Conservation (phyloP, 352 stramenopile genomes). For the Pythium oligandrum region DNA sequence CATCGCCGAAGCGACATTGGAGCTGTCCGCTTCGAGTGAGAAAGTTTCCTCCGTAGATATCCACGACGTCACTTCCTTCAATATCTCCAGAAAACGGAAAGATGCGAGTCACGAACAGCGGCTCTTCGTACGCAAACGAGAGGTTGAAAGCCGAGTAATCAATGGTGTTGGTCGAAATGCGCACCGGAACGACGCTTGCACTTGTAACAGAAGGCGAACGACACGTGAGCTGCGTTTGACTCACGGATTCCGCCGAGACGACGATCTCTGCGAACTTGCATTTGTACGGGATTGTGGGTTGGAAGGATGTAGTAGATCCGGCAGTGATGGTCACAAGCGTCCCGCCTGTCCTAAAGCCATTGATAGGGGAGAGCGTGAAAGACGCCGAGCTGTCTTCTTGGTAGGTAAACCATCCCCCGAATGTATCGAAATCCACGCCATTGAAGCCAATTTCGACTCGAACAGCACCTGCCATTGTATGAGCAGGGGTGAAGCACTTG, state of each 20-base stretch:
- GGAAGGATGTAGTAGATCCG: conserved; percentile 14
- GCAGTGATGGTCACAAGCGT: conserved; percentile 46
- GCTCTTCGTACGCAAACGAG: conserved; percentile 46
- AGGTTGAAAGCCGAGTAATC: conserved; percentile 48
- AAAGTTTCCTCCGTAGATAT: conserved; percentile 62
- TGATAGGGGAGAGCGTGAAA: conserved; percentile 30
- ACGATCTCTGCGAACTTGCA: conserved; percentile 51
- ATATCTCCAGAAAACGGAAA: conserved; percentile 61
- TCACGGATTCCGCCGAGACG: conserved; percentile 41
- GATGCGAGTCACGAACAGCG: conserved; percentile 48
- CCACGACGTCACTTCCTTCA: conserved; percentile 44
- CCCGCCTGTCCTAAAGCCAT: conserved; percentile 40
- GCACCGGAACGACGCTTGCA: conserved; percentile 29
- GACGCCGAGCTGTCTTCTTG: conserved; percentile 15
- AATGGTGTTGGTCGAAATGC: conserved; percentile 48
- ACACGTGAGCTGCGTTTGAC: conserved; percentile 51
- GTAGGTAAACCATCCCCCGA: conserved; percentile 44
- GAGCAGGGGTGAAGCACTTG: conserved; percentile 9
- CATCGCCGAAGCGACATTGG: conserved; percentile 86
- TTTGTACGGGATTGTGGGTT: conserved; percentile 20
- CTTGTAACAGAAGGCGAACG: conserved; percentile 32
- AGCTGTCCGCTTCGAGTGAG: conserved; percentile 31
- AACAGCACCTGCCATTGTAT: conserved; percentile 6
- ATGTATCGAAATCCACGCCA: conserved; percentile 45
- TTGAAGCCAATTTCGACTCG: conserved; percentile 40